Evolutionary conservation across 2,329 filamentous ascomycete genomes (phyloP), one percentile per base, ranked within the genome.

Genomic region (Pezicula carpinea): DNA sequence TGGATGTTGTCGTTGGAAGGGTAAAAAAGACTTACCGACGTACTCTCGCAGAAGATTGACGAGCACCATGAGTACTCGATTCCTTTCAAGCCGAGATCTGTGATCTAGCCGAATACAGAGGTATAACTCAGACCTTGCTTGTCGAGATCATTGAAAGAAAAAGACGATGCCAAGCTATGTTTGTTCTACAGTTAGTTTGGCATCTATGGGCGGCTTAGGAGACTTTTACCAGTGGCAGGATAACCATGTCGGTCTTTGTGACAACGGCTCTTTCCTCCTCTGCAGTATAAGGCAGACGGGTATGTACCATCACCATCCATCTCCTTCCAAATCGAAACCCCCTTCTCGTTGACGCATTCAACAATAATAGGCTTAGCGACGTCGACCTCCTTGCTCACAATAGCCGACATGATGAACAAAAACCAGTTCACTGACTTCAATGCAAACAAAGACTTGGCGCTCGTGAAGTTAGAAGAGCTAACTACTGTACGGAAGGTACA

Each of bases 121-220:
- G 72, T 73, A 56, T 76, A 77, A 52, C 66, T 72, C 1, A 77
- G 62, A 47, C 67, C 72, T 42, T 76, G 73, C 58, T 72, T 77
- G 59, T 76, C 69, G 7, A 74, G 57, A 39, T 72, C n/a, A 72
- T 40, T 72, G 67, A 5, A 71, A 57, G 38, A 73, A 66, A 47
- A 70, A 72, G 21, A 70, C 62, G 29, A 65, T 60, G 51, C 69
- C 71, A 63, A 73, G 67, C 61, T 66, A 41, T 17, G n/a, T 15
- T 19, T 41, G 43, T n/a, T 11, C 5, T 10, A 15, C 23, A 29
- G 10, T 38, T 13, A 35, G 29, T 17, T 15, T 13, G 17, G 10
- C 13, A 19, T 17, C 26, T 31, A 5, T 5, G 15, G 19, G n/a
- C 17, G 3, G 13, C 36, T 36, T 19, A 6, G 11, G 13, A 23